Conservation (phyloP, 176 grass and related monocot genomes). For the Oryza brachyantha region DNA sequence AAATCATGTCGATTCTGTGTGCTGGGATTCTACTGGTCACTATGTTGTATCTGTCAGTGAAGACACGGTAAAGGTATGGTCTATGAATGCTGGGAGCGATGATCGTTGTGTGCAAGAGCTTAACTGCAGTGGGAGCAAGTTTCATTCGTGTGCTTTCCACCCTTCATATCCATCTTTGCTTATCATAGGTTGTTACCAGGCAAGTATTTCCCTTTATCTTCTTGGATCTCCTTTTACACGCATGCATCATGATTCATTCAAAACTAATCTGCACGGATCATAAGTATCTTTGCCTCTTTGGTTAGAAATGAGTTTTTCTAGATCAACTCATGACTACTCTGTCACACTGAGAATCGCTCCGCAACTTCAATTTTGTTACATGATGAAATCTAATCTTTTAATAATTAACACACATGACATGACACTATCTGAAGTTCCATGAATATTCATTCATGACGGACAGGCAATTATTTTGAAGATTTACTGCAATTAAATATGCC, state of each 20-base stretch:
- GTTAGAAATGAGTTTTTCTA: neutral
- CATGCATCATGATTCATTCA: neutral
- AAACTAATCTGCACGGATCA: neutral
- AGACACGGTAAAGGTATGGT: constrained; percentile 78
- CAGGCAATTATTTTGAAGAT: neutral
- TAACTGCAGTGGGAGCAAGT: constrained; percentile 67
- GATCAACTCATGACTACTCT: neutral
- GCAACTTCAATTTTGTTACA: neutral
- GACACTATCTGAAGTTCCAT: neutral
- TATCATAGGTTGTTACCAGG: constrained; percentile 84
- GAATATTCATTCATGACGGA: neutral
- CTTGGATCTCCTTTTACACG: neutral
- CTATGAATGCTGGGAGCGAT: constrained; percentile 47
- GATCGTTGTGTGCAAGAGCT: constrained; percentile 63
- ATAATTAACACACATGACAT: neutral
- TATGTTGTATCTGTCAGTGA: constrained; percentile 75
- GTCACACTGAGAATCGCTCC: neutral
- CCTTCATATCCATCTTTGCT: constrained; percentile 69
- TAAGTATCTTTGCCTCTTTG: neutral
- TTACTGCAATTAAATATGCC: neutral
- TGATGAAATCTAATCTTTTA: neutral
- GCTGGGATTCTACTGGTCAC: constrained; percentile 74
- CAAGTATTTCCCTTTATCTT: constrained; percentile 4
- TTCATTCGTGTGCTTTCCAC: constrained; percentile 86
- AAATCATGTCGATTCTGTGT: constrained; percentile 61